Base-by-base conservation (phyloP, 306 rosid genomes). In the Sesbania bispinosa region DNA sequence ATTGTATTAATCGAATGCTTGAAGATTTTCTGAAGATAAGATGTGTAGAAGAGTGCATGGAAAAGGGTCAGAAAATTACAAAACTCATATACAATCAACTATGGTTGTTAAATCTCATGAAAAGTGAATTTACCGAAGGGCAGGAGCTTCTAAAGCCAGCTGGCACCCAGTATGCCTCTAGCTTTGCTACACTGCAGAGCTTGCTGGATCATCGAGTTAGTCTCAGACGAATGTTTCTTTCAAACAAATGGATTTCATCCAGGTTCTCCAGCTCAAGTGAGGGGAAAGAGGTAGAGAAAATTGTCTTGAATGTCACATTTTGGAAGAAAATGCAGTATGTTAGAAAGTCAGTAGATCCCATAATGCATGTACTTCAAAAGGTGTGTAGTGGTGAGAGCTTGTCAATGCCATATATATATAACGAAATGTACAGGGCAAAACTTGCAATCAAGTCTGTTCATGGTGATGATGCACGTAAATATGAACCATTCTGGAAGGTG, bases 41-140 rank as follows among this genome's bases (percentile, higher is more conserved):
- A 79, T 71, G 90, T 39, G 96, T 94, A 29, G 90, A 84, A 69
- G 98, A 94, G 81, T 89, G 96, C 88, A 81, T 90, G 76, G 97
- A 87, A 73, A 94, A 82, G 72, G 91, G 98, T 51, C 88, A 87
- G 79, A 86, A 79, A 76, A 79, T 90, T 62, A 87, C 97, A 6
- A 87, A 85, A 80, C 81, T 90, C 67, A 87, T 94, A 79, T 94
- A 90, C 87, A 90, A 88, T 74, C 86, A 85, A 66, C 76, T 61
- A 58, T 94, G 97, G 98, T 70, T 94, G 87, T 80, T 90, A 82
- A 89, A 87, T 82, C 86, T 88, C 45, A 78, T 94, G 97, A 88
- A 87, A 87, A 86, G 69, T 68, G 95, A 88, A 29, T 89, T 84
- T 81, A 94, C 94, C 13, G 79, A 80, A 69, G 96, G 97, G 30